Evolutionary conservation across 192 early-diverging fungal species (phyloP).

Genomic region (Linnemannia elongata): DNA sequence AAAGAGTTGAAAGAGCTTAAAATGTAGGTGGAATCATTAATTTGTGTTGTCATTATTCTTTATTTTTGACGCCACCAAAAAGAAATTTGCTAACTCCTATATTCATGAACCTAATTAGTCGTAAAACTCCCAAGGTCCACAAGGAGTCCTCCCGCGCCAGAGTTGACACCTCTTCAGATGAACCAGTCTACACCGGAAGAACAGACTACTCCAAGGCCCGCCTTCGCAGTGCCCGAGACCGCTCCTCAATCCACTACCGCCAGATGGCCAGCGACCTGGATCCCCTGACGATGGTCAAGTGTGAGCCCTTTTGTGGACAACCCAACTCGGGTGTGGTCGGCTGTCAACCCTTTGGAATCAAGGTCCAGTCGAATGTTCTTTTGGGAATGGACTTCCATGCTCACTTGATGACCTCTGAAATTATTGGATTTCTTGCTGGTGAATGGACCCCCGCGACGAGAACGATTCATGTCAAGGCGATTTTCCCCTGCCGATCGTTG

Average conservation of each 20-base stretch:
- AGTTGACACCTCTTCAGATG: slow-evolving; percentile 22
- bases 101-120: slow-evolving; percentile 16
- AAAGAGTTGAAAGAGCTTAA: slow-evolving; percentile 46
- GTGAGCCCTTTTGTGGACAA: slow-evolving; percentile 78
- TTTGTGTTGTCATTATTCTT: background rate
- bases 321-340: slow-evolving; percentile 75
- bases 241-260: slow-evolving; percentile 56
- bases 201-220: slow-evolving; percentile 68
- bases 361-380: slow-evolving; percentile 81
- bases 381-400: slow-evolving; percentile 94
- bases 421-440: slow-evolving; percentile 92
- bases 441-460: slow-evolving; percentile 71
- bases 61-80: background rate
- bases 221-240: slow-evolving; percentile 63
- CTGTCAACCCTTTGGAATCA: slow-evolving; percentile 85
- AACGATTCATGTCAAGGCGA: slow-evolving; percentile 67
- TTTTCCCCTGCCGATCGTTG: slow-evolving; percentile 83
- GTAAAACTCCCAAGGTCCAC: slow-evolving; percentile 27
- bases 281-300: slow-evolving; percentile 87
- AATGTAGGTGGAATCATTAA: slow-evolving; percentile 24
- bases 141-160: slow-evolving; percentile 23
- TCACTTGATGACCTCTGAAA: slow-evolving; percentile 89
- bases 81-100: background rate
- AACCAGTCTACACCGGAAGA: slow-evolving; percentile 60
- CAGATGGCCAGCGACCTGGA: slow-evolving; percentile 67